phyloP scores from a whole-genome alignment of 2,329 filamentous ascomycete species.

The Aspergillus cejpii region DNA sequence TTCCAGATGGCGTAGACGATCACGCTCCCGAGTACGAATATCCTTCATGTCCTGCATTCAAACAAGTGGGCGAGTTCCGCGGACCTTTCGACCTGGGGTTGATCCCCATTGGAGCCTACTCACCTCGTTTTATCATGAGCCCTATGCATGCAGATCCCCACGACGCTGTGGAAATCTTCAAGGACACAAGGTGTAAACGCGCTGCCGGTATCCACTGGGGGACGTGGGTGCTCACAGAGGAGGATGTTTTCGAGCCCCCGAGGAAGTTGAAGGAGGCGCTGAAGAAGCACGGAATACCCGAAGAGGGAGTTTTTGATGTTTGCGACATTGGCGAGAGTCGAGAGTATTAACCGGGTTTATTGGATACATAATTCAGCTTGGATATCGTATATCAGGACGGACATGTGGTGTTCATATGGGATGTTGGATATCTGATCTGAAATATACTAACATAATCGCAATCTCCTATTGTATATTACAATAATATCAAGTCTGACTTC shows the following conservation, averaged over 20 bases:
- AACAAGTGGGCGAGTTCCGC: constrained; percentile 68
- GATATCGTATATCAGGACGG: neutral
- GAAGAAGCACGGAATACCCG: constrained; percentile 57
- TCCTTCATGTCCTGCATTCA: constrained; percentile 76
- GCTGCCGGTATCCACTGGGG: constrained; percentile 93
- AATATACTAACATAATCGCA: too few relatives aligned
- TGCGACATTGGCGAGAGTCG: constrained; percentile 79
- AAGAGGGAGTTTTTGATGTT: constrained; percentile 70
- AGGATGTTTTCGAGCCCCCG: constrained; percentile 81
- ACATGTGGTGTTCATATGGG: neutral
- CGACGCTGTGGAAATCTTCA: constrained; percentile 84
- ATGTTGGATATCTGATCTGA: neutral
- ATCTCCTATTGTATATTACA: too few relatives aligned
- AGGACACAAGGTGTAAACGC: constrained; percentile 67
- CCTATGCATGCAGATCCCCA: constrained; percentile 79
- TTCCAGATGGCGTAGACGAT: constrained; percentile 61
- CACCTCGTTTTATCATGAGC: constrained; percentile 59
- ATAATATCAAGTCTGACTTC: too few relatives aligned
- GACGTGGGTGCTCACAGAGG: constrained; percentile 74
- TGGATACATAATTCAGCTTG: neutral
- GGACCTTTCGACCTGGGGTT: constrained; percentile 87
- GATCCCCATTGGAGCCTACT: constrained; percentile 89
- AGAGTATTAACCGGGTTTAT: constrained; percentile 53
- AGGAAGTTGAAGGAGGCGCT: constrained; percentile 64
- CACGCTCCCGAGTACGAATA: constrained; percentile 61